phyloP scores from a whole-genome alignment of 1,284 basidiomycete genomes.

The Termitomyces sp. region DNA sequence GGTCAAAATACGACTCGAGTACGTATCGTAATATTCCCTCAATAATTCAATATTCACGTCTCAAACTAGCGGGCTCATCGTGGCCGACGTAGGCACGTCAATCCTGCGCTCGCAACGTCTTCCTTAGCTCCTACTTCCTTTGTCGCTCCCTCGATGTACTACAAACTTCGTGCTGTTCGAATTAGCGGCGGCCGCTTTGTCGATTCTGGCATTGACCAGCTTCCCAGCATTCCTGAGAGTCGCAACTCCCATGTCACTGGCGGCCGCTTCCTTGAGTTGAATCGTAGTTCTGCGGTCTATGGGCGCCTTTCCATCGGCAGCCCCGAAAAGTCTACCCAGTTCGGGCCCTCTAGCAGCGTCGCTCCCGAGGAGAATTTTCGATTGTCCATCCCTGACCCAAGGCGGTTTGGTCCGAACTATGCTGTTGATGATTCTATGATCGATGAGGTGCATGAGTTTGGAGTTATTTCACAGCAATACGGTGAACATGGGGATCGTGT shows the following conservation, averaged over 20 bases:
- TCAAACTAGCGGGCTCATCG: constrained; percentile 21
- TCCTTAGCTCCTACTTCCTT: constrained; percentile 71
- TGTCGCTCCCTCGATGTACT: constrained; percentile 73
- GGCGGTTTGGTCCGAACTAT: constrained; percentile 51
- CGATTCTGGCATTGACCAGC: constrained; percentile 31
- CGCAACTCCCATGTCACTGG: constrained; percentile 60
- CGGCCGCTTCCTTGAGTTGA: constrained; percentile 68
- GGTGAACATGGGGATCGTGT: constrained; percentile 22
- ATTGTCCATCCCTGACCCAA: constrained; percentile 44
- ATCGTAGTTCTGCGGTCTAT: constrained; percentile 49
- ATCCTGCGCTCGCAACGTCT: constrained; percentile 58
- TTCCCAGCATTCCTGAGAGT: constrained; percentile 49
- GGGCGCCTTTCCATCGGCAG: constrained; percentile 62
- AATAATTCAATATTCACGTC: neutral
- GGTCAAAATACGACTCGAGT: constrained; percentile 25
- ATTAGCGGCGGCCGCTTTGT: constrained; percentile 57
- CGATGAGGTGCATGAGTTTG: constrained; percentile 31
- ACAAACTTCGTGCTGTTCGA: constrained; percentile 58
- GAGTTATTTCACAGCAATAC: constrained; percentile 17
- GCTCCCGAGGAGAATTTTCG: constrained; percentile 22
- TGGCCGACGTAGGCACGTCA: constrained; percentile 42
- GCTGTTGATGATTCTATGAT: constrained; percentile 32
- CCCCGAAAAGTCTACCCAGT: constrained; percentile 48
- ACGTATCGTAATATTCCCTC: constrained; percentile 12
- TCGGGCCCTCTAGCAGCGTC: constrained; percentile 27